These are phyloP conservation scores for Lachnellula suecica DNA, from an alignment of 2,329 filamentous ascomycete species.

Conservation along the genomic window DNA sequence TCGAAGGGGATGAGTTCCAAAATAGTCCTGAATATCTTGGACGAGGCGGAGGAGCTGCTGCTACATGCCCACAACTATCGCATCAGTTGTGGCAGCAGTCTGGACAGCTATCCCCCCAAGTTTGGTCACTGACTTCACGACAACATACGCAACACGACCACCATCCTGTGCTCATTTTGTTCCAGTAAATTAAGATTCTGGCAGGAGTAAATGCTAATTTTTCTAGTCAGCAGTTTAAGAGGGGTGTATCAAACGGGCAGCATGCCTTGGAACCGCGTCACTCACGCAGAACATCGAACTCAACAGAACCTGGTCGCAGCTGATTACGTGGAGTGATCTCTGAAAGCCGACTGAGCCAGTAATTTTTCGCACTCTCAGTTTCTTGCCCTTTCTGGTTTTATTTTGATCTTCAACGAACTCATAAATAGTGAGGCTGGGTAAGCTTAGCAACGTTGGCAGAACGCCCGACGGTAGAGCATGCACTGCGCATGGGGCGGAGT, in stretches of 20 bases:
- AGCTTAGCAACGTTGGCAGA: background rate
- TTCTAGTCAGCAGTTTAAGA: too few species aligned
- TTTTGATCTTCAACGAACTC: too few species aligned
- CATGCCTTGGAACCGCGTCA: too few species aligned
- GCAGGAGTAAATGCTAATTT: too few species aligned
- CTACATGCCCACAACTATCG: background rate
- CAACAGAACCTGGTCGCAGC: too few species aligned
- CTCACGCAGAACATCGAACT: too few species aligned
- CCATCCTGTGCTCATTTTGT: background rate
- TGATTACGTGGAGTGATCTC: too few species aligned
- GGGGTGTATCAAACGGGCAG: too few species aligned
- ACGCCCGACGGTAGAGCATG: background rate
- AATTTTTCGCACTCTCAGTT: too few species aligned
- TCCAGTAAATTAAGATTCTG: background rate
- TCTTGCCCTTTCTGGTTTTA: too few species aligned
- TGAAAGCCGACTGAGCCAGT: too few species aligned
- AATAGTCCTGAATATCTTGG: background rate
- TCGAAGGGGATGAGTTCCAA: background rate
- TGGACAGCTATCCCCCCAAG: background rate
- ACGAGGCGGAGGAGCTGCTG: background rate
- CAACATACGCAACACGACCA: slow-evolving; percentile 1
- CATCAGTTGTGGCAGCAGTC: slow-evolving; percentile 2
- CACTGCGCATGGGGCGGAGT: background rate
- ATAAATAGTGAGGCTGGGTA: background rate
- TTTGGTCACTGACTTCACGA: background rate